A percentile compares a stretch with the other conserved stretches of the same genome.
Conservation (phyloP, 2,329 filamentous ascomycete species). For the Sporothrix sp. region DNA sequence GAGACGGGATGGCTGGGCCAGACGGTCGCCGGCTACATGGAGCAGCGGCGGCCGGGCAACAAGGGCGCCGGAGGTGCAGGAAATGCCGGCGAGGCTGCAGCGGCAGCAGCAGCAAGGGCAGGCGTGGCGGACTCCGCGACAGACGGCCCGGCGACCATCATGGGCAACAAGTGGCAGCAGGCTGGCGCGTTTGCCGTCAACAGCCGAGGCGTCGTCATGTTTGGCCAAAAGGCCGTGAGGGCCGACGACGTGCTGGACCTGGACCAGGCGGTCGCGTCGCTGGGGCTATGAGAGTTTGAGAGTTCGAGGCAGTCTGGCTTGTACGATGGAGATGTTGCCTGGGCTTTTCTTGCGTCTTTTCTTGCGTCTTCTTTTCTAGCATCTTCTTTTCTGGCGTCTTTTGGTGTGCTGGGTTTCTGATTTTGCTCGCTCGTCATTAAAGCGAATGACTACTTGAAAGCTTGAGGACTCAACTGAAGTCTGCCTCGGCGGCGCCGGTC, state of each 20-base stretch:
- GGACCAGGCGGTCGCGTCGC: slow-evolving; percentile 34
- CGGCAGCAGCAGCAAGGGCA: not conserved
- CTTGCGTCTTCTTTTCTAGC: not conserved
- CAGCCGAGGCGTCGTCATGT: slow-evolving; percentile 39
- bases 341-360: not conserved
- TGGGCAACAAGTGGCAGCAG: slow-evolving; percentile 50
- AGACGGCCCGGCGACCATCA: slow-evolving; percentile 32
- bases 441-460: too few species aligned
- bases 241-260: slow-evolving; percentile 44
- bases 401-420: not conserved
- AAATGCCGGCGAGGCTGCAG: slow-evolving; percentile 23
- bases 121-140: slow-evolving; percentile 19
- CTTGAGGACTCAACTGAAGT: too few species aligned
- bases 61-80: slow-evolving; percentile 31
- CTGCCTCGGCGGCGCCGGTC: too few species aligned
- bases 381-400: not conserved
- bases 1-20: slow-evolving; percentile 46
- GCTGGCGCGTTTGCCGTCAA: slow-evolving; percentile 43
- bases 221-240: slow-evolving; percentile 38
- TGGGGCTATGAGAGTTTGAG: slow-evolving; percentile 24
- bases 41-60: slow-evolving; percentile 25
- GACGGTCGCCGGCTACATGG: slow-evolving; percentile 38
- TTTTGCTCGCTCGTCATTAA: not conserved
- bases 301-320: not conserved
- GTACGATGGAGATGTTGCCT: not conserved